Base-by-base conservation (phyloP, 345 rosid species). In the Arabidopsis arenosa region DNA sequence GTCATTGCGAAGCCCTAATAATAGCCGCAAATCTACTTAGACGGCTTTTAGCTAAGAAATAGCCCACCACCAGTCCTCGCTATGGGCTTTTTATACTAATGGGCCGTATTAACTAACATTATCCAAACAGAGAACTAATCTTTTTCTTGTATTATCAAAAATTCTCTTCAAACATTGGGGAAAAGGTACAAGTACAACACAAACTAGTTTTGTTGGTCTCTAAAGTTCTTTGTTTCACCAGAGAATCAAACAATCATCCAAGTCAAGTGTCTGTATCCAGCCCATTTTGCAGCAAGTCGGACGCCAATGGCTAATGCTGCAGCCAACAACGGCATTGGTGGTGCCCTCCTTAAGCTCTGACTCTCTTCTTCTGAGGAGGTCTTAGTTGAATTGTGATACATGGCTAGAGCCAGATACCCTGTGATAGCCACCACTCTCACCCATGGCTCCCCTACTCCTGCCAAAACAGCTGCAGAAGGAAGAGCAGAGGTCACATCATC, bases 361-460 rank as follows among this genome's bases (percentile, higher is more conserved):
- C 28, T 79, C 68, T 82, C 89, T 73, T 80, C 84, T 73, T 81
- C 85, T 33, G 81, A 65, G 0, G 83, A 48, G 26, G 61, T 57
- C 65, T 79, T 82, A 70, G 79, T 87, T 37, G 92, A 84, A 82
- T 94, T 70, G 70, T 88, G 86, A 66, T 56, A 85, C 70, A 90
- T 84, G 61, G 97, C 96, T 21, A 94, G 82, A 70, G 85, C 87
- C 13, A 82, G 55, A 81, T 84, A 94, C 6, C 84, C 85, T 74
- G 74, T 63, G 51, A 92, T 76, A 1, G 73, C 91, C 68, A 85
- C 57, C 12, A 86, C 77, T 79, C 98, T 84, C 72, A 92, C 89
- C 98, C 98, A 94, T 30, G 93, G 93, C 71, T 90, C 92, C 11
- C 98, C 95, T 5, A 90, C 80, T n/a, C 92, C 97, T 66, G 91